Evolutionary conservation across 805 yeast species (phyloP).

Genomic region (Metschnikowia sp.): DNA sequence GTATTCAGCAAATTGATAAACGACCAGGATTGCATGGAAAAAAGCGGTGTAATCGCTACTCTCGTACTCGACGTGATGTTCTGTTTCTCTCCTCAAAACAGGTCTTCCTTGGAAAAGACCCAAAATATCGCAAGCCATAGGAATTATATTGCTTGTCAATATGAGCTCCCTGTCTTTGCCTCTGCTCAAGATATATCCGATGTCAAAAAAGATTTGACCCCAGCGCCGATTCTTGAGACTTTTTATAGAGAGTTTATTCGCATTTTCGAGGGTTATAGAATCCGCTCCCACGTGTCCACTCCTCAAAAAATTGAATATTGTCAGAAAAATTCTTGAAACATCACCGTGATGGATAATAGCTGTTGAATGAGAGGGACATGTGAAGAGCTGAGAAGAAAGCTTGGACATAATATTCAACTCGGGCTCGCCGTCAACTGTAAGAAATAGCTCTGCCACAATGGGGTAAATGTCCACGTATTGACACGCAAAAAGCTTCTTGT

Average conservation of each 20-base stretch:
- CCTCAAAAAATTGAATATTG: constrained; percentile 62
- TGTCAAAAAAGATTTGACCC: constrained; percentile 75
- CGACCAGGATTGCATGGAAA: constrained; percentile 65
- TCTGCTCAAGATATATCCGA: constrained; percentile 72
- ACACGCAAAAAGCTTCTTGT: constrained; percentile 58
- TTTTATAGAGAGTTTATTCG: constrained; percentile 33
- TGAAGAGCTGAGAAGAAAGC: constrained; percentile 80
- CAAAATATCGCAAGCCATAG: constrained; percentile 62
- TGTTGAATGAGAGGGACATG: constrained; percentile 79
- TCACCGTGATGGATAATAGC: constrained; percentile 63
- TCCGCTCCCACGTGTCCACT: constrained; percentile 39
- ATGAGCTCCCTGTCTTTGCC: constrained; percentile 53
- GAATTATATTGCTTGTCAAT: constrained; percentile 44
- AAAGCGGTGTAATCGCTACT: constrained; percentile 74
- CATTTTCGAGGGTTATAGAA: constrained; percentile 30
- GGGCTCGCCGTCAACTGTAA: constrained; percentile 81
- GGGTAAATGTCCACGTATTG: constrained; percentile 87
- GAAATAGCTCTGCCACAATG: constrained; percentile 63
- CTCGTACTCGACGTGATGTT: constrained; percentile 87
- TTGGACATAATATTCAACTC: constrained; percentile 72
- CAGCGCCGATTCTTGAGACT: constrained; percentile 67
- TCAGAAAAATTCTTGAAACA: constrained; percentile 56
- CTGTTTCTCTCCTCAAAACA: constrained; percentile 67
- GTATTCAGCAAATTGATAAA: constrained; percentile 58
- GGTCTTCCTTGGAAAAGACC: constrained; percentile 76